Percentiles rank a stretch among this genome's conserved stretches.
These are phyloP conservation scores for Ophiostoma sp. DNA, from an alignment of 2,329 filamentous ascomycete genomes.

Conservation along the genomic window DNA sequence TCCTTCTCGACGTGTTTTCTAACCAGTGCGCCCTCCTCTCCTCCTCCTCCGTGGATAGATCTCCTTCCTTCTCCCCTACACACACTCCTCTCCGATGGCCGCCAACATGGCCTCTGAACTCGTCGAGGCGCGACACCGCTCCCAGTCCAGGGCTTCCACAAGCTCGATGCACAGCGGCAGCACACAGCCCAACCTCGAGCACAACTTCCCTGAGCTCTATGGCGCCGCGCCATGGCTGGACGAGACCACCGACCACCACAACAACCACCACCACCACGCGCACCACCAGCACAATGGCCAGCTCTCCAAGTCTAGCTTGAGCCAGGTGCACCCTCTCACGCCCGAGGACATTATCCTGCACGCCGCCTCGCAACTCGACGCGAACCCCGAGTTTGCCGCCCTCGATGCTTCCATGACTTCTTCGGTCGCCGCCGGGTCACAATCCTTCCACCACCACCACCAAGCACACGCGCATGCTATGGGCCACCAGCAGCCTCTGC, in stretches of 20 bases:
- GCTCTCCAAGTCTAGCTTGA: conserved; percentile 26
- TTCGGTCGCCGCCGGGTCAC: conserved; percentile 41
- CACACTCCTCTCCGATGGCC: conserved; percentile 30
- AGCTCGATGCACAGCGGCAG: conserved; percentile 52
- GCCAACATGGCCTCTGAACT: conserved; percentile 28
- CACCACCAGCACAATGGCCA: conserved; percentile 45
- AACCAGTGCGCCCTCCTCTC: conserved; percentile 9
- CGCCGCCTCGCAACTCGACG: conserved; percentile 51
- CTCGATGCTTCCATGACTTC: conserved; percentile 48
- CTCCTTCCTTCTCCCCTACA: not conserved
- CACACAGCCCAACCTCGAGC: conserved; percentile 50
- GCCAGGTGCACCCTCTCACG: conserved; percentile 43
- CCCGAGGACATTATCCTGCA: conserved; percentile 57
- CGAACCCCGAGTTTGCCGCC: conserved; percentile 41
- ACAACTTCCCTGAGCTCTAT: conserved; percentile 45
- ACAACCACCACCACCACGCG: conserved; percentile 38
- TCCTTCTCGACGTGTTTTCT: conserved; percentile 11
- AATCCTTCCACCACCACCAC: conserved; percentile 40
- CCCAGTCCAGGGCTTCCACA: conserved; percentile 52
- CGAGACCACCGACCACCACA: conserved; percentile 40
- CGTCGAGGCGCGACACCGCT: conserved; percentile 45
- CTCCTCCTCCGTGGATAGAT: conserved; percentile 28
- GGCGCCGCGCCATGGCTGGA: conserved; percentile 44
- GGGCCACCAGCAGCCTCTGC: conserved; percentile 50
- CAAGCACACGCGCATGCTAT: conserved; percentile 27